Percentiles rank a stretch among this genome's conserved stretches.
phyloP scores from a whole-genome alignment of 768 basidiomycete species.

The Russula lepida region DNA sequence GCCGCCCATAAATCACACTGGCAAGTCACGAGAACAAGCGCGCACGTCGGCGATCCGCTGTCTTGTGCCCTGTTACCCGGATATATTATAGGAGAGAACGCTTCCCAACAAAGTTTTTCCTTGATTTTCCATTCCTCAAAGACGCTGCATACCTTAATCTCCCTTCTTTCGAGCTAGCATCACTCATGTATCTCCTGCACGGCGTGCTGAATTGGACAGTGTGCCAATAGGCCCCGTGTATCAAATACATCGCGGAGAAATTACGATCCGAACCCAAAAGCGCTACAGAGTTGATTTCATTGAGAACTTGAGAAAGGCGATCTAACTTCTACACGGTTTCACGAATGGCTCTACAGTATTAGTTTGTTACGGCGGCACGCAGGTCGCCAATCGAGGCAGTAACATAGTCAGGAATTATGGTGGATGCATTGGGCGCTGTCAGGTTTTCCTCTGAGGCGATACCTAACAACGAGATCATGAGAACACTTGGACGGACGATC shows the following conservation, averaged over 20 bases:
- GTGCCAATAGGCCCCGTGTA: neutral
- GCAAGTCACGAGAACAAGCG: constrained; percentile 4
- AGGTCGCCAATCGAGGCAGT: constrained; percentile 79
- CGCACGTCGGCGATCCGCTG: constrained; percentile 5
- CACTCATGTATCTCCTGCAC: neutral
- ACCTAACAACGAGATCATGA: constrained; percentile 37
- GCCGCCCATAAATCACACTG: constrained; percentile 9
- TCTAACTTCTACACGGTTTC: constrained; percentile 5
- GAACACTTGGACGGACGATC: neutral
- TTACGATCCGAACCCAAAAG: neutral
- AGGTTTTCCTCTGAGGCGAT: constrained; percentile 71
- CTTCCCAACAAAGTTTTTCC: neutral
- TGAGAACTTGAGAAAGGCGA: neutral
- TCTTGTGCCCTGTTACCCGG: constrained; percentile 11
- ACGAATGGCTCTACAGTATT: neutral
- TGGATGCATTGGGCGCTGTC: constrained; percentile 58
- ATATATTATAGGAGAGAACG: neutral
- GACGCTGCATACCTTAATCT: neutral
- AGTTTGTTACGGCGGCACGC: constrained; percentile 23
- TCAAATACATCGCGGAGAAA: neutral
- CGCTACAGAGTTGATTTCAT: neutral
- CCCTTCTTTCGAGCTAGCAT: constrained; percentile 1
- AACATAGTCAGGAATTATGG: constrained; percentile 74
- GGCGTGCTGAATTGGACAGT: neutral
- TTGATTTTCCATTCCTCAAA: neutral